Percentiles rank a stretch among this genome's conserved stretches.
Evolutionary conservation across 768 basidiomycete genomes (phyloP).

Genomic region (Chalciporus pseudorubinellus): DNA sequence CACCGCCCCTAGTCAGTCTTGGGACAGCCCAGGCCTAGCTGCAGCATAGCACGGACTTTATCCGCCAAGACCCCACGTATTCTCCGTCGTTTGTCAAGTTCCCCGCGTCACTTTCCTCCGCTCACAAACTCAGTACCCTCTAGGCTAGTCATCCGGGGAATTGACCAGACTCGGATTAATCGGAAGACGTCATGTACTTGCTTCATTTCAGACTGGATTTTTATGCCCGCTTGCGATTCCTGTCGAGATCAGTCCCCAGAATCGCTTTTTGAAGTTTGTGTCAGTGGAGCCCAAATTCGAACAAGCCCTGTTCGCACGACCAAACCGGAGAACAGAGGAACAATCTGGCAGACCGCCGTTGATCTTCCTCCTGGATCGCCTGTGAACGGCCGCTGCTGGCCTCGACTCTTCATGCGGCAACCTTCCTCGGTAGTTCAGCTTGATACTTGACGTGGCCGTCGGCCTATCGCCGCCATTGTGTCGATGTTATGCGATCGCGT

Average conservation of each 20-base stretch:
- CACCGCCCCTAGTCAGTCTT: slow-evolving; percentile 12
- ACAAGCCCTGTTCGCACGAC: slow-evolving; percentile 5
- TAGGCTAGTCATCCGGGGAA: not conserved
- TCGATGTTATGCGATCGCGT: slow-evolving; percentile 17
- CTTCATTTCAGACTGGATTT: slow-evolving; percentile 1
- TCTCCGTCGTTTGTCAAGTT: slow-evolving; percentile 1
- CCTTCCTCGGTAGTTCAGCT: slow-evolving; percentile 17
- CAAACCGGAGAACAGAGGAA: slow-evolving; percentile 6
- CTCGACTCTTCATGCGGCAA: slow-evolving; percentile 19
- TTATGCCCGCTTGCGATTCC: slow-evolving; percentile 10
- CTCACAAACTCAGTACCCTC: slow-evolving; percentile 3
- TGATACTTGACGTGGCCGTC: slow-evolving; percentile 8
- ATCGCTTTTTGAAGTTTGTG: slow-evolving; percentile 14
- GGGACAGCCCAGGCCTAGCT: slow-evolving; percentile 1
- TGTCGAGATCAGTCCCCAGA: not conserved
- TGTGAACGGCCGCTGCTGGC: slow-evolving; percentile 2
- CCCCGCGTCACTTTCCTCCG: slow-evolving; percentile 5
- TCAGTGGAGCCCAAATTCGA: slow-evolving; percentile 10
- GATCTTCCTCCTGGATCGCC: slow-evolving; percentile 6
- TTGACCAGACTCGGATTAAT: slow-evolving; percentile 7
- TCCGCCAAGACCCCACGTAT: not conserved
- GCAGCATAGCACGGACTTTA: not conserved
- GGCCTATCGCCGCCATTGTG: slow-evolving; percentile 29
- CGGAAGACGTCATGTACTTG: slow-evolving; percentile 7
- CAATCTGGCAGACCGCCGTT: slow-evolving; percentile 1